These are phyloP conservation scores for Fusarium chlamydosporum DNA, from an alignment of 2,329 filamentous ascomycete genomes.

Conservation along the genomic window DNA sequence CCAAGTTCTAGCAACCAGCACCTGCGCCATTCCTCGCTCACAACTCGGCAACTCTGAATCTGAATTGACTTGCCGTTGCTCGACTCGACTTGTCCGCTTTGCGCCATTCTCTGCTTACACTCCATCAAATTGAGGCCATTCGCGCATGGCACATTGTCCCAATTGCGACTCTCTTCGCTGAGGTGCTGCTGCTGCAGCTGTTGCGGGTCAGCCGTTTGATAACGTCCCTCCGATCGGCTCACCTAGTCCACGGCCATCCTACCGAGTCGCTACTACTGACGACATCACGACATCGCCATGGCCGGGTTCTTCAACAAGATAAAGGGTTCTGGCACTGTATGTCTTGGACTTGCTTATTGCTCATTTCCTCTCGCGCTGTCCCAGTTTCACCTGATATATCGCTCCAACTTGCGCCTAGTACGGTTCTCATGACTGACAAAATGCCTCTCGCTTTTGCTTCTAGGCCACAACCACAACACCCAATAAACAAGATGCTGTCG, in stretches of 20 bases:
- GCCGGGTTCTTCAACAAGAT: constrained; percentile 72
- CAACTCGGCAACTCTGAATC: constrained; percentile 37
- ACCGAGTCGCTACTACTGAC: constrained; percentile 29
- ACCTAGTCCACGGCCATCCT: constrained; percentile 37
- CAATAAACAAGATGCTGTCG: constrained; percentile 61
- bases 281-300: constrained; percentile 59
- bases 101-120: constrained; percentile 18
- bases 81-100: constrained; percentile 7
- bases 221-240: constrained; percentile 44
- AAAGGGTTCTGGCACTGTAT: constrained; percentile 68
- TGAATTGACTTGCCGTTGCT: constrained; percentile 17
- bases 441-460: constrained; percentile 42
- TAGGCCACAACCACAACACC: constrained; percentile 62
- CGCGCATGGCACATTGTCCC: constrained; percentile 48
- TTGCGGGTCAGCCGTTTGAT: constrained; percentile 52
- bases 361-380: constrained; percentile 12
- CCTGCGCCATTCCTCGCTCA: constrained; percentile 37
- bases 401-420: constrained; percentile 37
- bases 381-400: constrained; percentile 45
- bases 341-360: constrained; percentile 51
- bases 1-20: constrained; percentile 27
- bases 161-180: constrained; percentile 50
- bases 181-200: constrained; percentile 56
- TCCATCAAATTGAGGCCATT: constrained; percentile 27
- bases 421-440: constrained; percentile 52